Evolutionary conservation across 805 yeast species (phyloP).

Genomic region (Wickerhamiella sorbophila): DNA sequence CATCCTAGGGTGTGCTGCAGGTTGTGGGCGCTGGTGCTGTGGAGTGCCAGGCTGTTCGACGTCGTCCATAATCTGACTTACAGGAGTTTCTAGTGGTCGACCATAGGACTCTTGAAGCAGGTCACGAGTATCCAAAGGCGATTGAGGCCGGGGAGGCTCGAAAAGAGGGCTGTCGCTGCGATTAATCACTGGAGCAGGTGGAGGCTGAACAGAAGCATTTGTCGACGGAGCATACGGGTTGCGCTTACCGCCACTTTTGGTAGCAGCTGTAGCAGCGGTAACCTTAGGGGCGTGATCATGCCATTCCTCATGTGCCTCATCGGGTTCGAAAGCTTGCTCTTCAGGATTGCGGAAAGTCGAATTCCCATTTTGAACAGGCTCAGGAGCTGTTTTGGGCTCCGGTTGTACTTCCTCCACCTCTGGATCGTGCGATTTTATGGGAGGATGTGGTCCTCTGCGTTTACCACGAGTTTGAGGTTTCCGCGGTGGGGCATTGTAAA

Average conservation of each 20-base stretch:
- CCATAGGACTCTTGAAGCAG: background rate
- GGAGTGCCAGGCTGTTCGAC: background rate
- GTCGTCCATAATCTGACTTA: background rate
- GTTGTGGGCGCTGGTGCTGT: background rate
- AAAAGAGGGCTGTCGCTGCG: background rate
- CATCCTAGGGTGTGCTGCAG: background rate
- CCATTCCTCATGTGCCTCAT: no score
- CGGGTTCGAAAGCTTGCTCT: no score
- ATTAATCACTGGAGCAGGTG: background rate
- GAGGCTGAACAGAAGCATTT: conserved; percentile 28
- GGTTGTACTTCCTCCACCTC: no score
- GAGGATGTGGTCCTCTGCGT: no score
- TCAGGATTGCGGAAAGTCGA: no score
- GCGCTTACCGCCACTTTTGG: background rate
- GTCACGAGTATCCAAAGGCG: background rate
- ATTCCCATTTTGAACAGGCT: no score
- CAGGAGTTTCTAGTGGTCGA: background rate
- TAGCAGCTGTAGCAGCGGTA: no score
- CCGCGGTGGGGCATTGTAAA: no score
- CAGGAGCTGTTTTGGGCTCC: no score
- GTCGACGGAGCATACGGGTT: conserved; percentile 62
- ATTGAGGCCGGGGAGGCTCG: background rate
- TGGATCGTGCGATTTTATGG: no score
- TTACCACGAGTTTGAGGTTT: no score
- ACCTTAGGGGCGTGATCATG: no score